A percentile compares a stretch with the other conserved stretches of the same genome.
Evolutionary conservation across 1,139 yeast species (phyloP).

Genomic region (Saccharomyces hybrid): DNA sequence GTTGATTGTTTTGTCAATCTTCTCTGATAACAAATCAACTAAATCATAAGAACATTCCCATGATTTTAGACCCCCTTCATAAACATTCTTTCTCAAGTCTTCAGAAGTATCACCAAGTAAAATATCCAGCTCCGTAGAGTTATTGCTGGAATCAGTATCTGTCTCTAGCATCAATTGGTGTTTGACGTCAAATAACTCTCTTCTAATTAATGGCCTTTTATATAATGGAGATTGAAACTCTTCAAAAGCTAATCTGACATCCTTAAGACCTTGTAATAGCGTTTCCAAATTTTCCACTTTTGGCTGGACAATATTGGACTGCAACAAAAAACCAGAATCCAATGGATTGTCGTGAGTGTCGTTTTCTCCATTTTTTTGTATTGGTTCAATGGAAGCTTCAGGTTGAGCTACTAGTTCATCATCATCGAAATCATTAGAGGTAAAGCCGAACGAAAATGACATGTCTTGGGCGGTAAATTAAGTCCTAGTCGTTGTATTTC

Average conservation of each 20-base stretch:
- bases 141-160: slow-evolving; percentile 31
- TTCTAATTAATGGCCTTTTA: slow-evolving; percentile 34
- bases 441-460: slow-evolving; percentile 43
- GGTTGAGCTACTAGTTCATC: slow-evolving; percentile 37
- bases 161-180: slow-evolving; percentile 86
- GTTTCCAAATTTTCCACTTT: slow-evolving; percentile 31
- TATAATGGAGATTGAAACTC: slow-evolving; percentile 35
- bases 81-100: slow-evolving; percentile 66
- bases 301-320: slow-evolving; percentile 31
- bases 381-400: neutral
- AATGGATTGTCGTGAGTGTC: slow-evolving; percentile 29
- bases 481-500: neutral
- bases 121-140: slow-evolving; percentile 36
- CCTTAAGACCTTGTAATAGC: slow-evolving; percentile 35
- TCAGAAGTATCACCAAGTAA: slow-evolving; percentile 50
- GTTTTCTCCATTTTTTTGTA: slow-evolving; percentile 2
- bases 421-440: slow-evolving; percentile 36
- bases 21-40: slow-evolving; percentile 40
- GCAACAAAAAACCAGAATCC: slow-evolving; percentile 21
- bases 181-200: slow-evolving; percentile 81
- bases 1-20: slow-evolving; percentile 4
- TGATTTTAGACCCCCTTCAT: slow-evolving; percentile 90
- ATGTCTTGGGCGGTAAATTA: slow-evolving; percentile 19
- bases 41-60: slow-evolving; percentile 92
- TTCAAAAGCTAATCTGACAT: slow-evolving; percentile 48